Conservation (phyloP, 495 filamentous ascomycete species). For the Penicillium angulare region DNA sequence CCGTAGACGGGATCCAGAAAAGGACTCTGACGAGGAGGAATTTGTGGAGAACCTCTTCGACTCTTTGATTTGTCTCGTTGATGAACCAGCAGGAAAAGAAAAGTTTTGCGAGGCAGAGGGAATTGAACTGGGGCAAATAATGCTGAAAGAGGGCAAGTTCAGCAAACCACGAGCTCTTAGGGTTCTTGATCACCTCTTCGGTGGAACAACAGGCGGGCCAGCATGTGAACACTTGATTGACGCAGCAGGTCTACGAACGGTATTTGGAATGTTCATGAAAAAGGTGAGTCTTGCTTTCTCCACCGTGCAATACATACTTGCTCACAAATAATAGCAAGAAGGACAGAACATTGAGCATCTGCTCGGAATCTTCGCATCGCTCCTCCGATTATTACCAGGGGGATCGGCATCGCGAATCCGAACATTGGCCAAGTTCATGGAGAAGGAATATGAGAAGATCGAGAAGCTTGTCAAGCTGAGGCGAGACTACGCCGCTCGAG, state of each 20-base stretch:
- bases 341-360: conserved; percentile 74
- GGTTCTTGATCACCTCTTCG: conserved; percentile 79
- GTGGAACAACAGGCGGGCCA: conserved; percentile 49
- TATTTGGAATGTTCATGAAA: conserved; percentile 90
- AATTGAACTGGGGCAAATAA: conserved; percentile 85
- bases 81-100: conserved; percentile 70
- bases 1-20: conserved; percentile 81
- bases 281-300: conserved; percentile 44
- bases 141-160: conserved; percentile 80
- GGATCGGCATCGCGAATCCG: conserved; percentile 79
- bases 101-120: conserved; percentile 91
- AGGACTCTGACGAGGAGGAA: conserved; percentile 88
- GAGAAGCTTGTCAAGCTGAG: conserved; percentile 66
- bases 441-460: conserved; percentile 89
- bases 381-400: conserved; percentile 76
- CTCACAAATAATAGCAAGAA: conserved; percentile 53
- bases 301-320: background rate
- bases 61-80: conserved; percentile 72
- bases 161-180: conserved; percentile 74
- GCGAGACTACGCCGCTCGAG: conserved; percentile 63
- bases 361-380: conserved; percentile 80
- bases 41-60: conserved; percentile 93
- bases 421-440: conserved; percentile 89
- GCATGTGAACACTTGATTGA: conserved; percentile 79
- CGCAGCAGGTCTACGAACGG: conserved; percentile 76